Evolutionary conservation across 176 grass and related monocot genomes (phyloP), one percentile per base, ranked within the genome.

Genomic region (Poa pratensis): DNA sequence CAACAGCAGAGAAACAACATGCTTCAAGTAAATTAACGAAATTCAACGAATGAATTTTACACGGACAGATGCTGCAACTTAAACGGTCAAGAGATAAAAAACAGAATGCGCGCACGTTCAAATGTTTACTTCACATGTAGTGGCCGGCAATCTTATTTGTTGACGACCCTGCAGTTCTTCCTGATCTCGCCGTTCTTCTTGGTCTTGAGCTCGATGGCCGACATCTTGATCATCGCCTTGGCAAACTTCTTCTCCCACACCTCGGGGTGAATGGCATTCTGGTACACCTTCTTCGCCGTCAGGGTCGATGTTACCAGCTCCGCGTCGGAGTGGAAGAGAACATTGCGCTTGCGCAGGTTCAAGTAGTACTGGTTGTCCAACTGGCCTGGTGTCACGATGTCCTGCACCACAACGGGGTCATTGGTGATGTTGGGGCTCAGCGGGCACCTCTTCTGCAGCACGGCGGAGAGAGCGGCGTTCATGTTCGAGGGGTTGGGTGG

Each of bases 241-340:
- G 34, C 84, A n/a, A 83, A 86, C 46, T 79, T 86, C 1, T 0
- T 63, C 79, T 90, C 88, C 73, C 73, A 90, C 19, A 4, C 34
- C 1, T 35, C 15, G 14, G 23, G 45, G 4, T 2, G 1, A 9
- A 3, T 0, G 0, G 88, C 83, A 27, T 81, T 75, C 64, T 70
- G n/a, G 0, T 3, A 0, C 24, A 78, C 69, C 55, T 27, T 88
- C 15, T 1, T 2, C 13, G 8, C 7, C 12, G 59, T 81, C 35
- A 1, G 0, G 40, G 0, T 5, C 24, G 75, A 85, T 15, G 24
- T 23, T 0, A 88, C 59, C 86, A 94, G 28, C 3, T 71, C 10
- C 2, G 73, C 84, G 66, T 94, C 92, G 7, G 92, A 94, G 2
- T 0, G n/a, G 74, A 94, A 89, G 5, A 94, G 77, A 66, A 91